Conservation (phyloP, 306 rosid species). For the Lablab purpureus region DNA sequence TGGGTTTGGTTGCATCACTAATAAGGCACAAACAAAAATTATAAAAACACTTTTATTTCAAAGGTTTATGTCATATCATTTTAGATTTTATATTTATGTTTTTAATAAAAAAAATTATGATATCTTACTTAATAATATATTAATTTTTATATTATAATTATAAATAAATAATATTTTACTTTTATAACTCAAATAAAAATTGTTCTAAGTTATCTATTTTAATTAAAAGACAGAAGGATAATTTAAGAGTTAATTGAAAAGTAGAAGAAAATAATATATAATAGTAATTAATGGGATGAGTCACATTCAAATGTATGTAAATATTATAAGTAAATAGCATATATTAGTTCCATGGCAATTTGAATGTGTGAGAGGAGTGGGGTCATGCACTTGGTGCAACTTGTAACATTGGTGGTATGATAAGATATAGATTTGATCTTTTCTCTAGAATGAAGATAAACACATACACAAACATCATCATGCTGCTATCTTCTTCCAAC, state of each 20-base stretch:
- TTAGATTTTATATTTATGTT: too few relatives aligned
- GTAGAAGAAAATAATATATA: not conserved
- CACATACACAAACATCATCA: not conserved
- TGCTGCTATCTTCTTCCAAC: not conserved
- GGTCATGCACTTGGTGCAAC: conserved; percentile 31
- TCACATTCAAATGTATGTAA: not conserved
- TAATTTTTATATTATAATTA: too few relatives aligned
- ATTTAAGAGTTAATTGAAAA: too few relatives aligned
- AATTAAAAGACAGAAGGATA: too few relatives aligned
- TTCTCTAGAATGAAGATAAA: conserved; percentile 37
- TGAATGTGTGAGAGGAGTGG: not conserved
- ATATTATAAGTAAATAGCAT: not conserved
- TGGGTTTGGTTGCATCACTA: not conserved
- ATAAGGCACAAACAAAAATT: too few relatives aligned
- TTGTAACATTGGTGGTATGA: not conserved
- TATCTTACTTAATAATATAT: too few relatives aligned
- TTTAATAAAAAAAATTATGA: too few relatives aligned
- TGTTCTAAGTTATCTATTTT: too few relatives aligned
- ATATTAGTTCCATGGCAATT: not conserved
- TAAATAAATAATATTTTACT: too few relatives aligned
- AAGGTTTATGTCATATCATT: too few relatives aligned
- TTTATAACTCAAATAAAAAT: too few relatives aligned
- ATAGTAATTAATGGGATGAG: not conserved
- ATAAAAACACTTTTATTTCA: too few relatives aligned
- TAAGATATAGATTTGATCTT: conserved; percentile 12